Evolutionary conservation across 345 rosid species (phyloP).

Genomic region (Salix purpurea): DNA sequence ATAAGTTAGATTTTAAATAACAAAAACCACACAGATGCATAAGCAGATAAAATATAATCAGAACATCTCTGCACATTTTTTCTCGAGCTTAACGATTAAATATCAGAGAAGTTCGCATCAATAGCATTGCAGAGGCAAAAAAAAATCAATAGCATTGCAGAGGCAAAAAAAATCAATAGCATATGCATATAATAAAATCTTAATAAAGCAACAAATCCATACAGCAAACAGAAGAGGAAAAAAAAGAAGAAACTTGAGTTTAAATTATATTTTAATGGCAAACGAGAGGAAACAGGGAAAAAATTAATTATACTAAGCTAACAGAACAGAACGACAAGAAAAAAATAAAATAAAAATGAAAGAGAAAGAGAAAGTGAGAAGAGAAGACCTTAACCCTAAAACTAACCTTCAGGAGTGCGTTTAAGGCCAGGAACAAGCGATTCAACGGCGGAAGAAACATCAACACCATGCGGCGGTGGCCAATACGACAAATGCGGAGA

Average conservation of each 20-base stretch:
- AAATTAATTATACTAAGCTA: not conserved
- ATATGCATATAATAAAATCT: not conserved
- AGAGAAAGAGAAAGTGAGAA: not conserved
- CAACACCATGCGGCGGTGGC: constrained; percentile 38
- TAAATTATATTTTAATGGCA: not conserved
- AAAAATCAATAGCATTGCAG: not conserved
- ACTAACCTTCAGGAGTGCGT: constrained; percentile 57
- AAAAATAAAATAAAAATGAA: not conserved
- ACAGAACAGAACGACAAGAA: not conserved
- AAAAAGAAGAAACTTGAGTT: not conserved
- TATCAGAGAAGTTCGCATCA: not conserved
- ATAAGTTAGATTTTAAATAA: not conserved
- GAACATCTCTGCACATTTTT: not conserved
- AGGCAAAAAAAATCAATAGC: not conserved
- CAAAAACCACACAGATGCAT: not conserved
- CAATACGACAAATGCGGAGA: constrained; percentile 7
- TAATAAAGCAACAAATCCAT: not conserved
- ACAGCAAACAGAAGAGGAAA: not conserved
- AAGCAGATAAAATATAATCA: not conserved
- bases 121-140: not conserved
- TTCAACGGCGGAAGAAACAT: constrained; percentile 31
- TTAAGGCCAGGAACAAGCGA: constrained; percentile 42
- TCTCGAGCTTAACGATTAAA: not conserved
- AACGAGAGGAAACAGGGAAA: not conserved
- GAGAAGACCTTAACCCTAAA: not conserved